Conservation (phyloP, 148 eudicot genomes). For the Camellia granthamiana region DNA sequence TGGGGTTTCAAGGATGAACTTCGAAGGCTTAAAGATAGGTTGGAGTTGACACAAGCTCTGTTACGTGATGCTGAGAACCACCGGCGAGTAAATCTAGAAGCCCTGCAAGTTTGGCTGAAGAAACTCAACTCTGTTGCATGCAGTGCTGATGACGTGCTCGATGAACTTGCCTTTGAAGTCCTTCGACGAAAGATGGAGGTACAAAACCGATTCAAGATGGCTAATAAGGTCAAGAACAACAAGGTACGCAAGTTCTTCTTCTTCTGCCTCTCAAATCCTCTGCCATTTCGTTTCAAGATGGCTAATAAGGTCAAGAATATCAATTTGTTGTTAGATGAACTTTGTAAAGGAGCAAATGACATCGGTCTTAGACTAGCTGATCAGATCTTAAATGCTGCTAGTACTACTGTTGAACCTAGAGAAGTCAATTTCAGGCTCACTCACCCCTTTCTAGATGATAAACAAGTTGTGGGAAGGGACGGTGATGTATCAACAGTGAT, state of each 20-base stretch:
- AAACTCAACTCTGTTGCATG: neutral
- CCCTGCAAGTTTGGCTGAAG: neutral
- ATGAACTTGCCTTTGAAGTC: neutral
- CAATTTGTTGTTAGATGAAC: neutral
- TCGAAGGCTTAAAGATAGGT: no score
- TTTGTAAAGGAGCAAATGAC: neutral
- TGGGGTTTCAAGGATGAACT: no score
- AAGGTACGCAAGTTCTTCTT: neutral
- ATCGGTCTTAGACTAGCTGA: neutral
- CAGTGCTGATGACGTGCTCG: constrained; percentile 6
- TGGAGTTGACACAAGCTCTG: no score
- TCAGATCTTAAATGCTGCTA: neutral
- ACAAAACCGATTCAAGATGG: neutral
- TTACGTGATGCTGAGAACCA: no score
- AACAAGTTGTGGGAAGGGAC: constrained; percentile 2
- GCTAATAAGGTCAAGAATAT: constrained; percentile 6
- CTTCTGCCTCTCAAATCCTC: neutral
- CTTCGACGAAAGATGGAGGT: neutral
- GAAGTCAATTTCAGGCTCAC: neutral
- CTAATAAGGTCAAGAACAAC: no score
- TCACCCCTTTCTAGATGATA: neutral
- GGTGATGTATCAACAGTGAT: constrained; percentile 1
- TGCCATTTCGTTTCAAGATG: neutral
- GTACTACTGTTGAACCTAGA: no score
- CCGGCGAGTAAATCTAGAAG: neutral